phyloP scores from a whole-genome alignment of 78 protist genomes.

The Dictyostelium brefeldianum region DNA sequence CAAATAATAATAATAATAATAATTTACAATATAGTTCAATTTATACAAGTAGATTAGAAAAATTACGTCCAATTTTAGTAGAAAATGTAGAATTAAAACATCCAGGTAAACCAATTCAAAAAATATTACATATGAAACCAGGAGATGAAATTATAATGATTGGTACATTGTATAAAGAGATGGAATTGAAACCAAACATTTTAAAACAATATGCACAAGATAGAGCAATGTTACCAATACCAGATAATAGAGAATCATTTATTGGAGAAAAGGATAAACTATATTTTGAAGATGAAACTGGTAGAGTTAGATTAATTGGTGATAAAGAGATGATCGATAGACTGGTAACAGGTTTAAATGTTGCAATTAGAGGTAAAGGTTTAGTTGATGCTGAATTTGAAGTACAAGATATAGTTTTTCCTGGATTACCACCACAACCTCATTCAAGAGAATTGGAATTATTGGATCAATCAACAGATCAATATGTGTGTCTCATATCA shows the following conservation, averaged over 20 bases:
- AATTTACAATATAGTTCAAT: conserved; percentile 40
- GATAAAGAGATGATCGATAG: conserved; percentile 29
- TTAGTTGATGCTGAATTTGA: conserved; percentile 76
- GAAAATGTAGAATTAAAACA: conserved; percentile 1
- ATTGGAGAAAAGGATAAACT: conserved; percentile 41
- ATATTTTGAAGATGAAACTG: conserved; percentile 83
- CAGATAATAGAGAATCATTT: conserved; percentile 34
- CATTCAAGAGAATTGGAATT: conserved; percentile 12
- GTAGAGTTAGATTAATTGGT: conserved; percentile 74
- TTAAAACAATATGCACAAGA: conserved; percentile 72
- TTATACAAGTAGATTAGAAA: conserved; percentile 48
- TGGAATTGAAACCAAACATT: conserved; percentile 77
- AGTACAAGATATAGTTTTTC: conserved; percentile 41
- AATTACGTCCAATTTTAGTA: conserved; percentile 28
- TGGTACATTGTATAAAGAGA: conserved; percentile 81
- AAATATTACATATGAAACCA: conserved; percentile 73
- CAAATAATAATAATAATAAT: not conserved
- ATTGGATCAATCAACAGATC: conserved; percentile 27
- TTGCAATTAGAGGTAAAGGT: conserved; percentile 76
- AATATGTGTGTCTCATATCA: conserved; percentile 39
- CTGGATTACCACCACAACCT: conserved; percentile 77
- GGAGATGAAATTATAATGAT: conserved; percentile 66
- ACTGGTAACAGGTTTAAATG: conserved; percentile 67
- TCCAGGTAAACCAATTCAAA: conserved; percentile 8
- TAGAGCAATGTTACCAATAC: conserved; percentile 71